Evolutionary conservation across 139 green algal species (phyloP).

Genomic region (Micractinium conductrix): DNA sequence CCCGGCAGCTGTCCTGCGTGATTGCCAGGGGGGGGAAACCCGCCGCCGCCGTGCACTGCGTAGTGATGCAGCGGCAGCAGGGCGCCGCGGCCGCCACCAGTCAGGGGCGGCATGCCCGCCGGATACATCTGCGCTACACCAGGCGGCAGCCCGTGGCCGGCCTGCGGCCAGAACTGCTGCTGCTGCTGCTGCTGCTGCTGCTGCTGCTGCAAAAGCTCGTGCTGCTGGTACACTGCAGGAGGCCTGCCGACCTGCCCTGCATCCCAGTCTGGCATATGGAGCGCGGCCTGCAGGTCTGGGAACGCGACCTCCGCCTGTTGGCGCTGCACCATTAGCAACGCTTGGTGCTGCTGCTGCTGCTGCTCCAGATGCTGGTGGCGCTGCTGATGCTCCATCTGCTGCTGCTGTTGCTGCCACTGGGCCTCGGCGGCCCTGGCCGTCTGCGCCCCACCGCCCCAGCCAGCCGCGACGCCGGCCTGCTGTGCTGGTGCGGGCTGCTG

Average conservation of each 20-base stretch:
- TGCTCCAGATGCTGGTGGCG: not conserved
- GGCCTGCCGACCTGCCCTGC: not conserved
- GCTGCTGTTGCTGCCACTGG: not conserved
- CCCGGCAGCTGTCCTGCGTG: not conserved
- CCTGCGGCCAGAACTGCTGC: not conserved
- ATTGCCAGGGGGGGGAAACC: too few species aligned
- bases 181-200: slow-evolving; percentile 12
- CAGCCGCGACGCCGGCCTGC: not conserved
- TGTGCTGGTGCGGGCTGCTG: not conserved
- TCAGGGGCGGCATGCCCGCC: not conserved
- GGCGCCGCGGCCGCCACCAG: too few species aligned
- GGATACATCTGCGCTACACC: not conserved
- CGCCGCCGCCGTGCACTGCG: too few species aligned
- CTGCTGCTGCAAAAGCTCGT: slow-evolving; percentile 3
- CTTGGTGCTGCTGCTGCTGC: not conserved
- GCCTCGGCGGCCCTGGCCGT: not conserved
- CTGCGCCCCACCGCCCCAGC: not conserved
- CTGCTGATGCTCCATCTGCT: not conserved
- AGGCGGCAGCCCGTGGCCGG: too few species aligned
- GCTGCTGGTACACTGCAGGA: not conserved
- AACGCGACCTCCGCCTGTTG: not conserved
- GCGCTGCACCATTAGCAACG: not conserved
- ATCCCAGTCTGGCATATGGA: not conserved
- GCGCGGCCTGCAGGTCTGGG: not conserved
- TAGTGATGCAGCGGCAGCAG: too few species aligned